phyloP scores from a whole-genome alignment of 805 yeast genomes.

The Metschnikowia chrysomelidarum region DNA sequence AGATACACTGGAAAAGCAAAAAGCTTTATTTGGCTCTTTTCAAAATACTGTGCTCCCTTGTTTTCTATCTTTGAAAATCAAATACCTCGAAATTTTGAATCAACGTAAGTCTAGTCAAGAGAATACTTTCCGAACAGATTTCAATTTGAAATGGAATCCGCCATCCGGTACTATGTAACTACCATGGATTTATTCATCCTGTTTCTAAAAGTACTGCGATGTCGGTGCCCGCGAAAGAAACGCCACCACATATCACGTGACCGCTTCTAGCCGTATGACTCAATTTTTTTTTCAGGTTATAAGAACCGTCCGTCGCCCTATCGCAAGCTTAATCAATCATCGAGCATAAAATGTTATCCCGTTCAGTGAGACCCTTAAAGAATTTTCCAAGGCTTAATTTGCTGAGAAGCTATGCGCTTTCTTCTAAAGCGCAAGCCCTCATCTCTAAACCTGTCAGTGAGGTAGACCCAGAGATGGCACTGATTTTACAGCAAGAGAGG shows the following conservation, averaged over 20 bases:
- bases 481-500: constrained; percentile 72
- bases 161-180: not conserved
- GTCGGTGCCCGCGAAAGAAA: not conserved
- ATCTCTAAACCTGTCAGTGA: constrained; percentile 61
- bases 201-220: too few relatives aligned
- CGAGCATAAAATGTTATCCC: constrained; percentile 26
- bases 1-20: too few relatives aligned
- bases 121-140: too few relatives aligned
- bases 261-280: constrained; percentile 2
- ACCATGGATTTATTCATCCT: not conserved
- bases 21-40: too few relatives aligned
- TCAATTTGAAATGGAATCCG: too few relatives aligned
- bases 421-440: constrained; percentile 62
- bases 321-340: not conserved
- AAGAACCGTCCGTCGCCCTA: not conserved
- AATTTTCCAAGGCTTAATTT: constrained; percentile 14
- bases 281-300: constrained; percentile 6
- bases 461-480: constrained; percentile 82
- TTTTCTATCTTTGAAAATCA: too few relatives aligned
- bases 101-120: too few relatives aligned
- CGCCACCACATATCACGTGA: constrained; percentile 2
- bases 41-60: too few relatives aligned
- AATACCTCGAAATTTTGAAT: too few relatives aligned
- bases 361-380: constrained; percentile 28
- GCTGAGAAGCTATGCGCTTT: constrained; percentile 57